Percentiles rank a stretch among this genome's conserved stretches.
Evolutionary conservation across 2,329 filamentous ascomycete genomes (phyloP).

Genomic region (Beauveria australis): DNA sequence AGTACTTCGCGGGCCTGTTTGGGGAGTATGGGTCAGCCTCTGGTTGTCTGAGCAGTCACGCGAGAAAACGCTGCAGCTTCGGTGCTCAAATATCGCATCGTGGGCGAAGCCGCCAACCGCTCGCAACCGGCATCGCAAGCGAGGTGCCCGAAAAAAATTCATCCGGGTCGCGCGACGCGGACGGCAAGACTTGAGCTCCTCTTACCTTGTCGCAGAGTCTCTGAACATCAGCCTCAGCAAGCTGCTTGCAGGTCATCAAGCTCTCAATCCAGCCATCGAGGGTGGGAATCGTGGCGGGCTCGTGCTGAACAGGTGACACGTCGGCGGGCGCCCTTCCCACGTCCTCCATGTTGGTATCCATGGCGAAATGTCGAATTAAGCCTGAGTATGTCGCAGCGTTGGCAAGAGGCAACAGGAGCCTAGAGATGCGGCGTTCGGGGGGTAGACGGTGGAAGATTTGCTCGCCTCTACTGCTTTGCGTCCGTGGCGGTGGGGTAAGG

Average conservation of each 20-base stretch:
- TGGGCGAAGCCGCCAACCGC: conserved; percentile 5
- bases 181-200: neutral
- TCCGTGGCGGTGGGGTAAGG: conserved; percentile 11
- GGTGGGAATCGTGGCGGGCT: conserved; percentile 84
- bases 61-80: conserved; percentile 17
- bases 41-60: conserved; percentile 19
- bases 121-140: neutral
- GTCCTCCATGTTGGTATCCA: conserved; percentile 99
- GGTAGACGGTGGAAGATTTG: conserved; percentile 5
- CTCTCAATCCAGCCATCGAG: conserved; percentile 98
- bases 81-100: conserved; percentile 13
- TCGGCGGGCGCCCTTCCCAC: conserved; percentile 79
- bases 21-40: conserved; percentile 7
- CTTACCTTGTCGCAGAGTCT: conserved; percentile 93
- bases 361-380: conserved; percentile 28
- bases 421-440: neutral
- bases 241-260: conserved; percentile 97
- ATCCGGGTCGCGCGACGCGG: neutral
- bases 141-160: neutral
- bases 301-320: conserved; percentile 61
- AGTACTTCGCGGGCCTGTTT: conserved; percentile 84
- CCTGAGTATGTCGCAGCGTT: neutral
- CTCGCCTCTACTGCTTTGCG: conserved; percentile 1
- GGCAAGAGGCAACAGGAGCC: conserved; percentile 13
- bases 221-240: conserved; percentile 89